Evolutionary conservation across 371 early-diverging fungal species (phyloP), one percentile per base, ranked within the genome.

Genomic region (Haplosporangium sp.): DNA sequence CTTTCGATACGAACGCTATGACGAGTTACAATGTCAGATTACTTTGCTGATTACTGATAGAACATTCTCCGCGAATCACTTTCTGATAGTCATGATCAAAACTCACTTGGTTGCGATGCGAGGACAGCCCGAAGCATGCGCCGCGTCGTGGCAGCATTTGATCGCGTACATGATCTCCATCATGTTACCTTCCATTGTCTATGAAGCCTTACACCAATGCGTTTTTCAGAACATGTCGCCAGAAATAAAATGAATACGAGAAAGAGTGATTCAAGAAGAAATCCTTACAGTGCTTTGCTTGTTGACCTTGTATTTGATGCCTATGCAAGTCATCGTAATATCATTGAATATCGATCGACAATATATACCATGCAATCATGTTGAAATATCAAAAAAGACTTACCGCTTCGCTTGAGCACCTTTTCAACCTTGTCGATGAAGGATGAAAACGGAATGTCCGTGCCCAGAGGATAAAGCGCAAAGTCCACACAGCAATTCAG

Each of bases 381-480:
- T 50, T 38, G 42, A 23, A 10, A 57, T 2, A 23, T 5, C 16
- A 55, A 7, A 36, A 20, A 2, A n/a, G 18, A 43, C 53, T 47
- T 55, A 68, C 69, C 57, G 20, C 53, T 52, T 21, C 54, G 57
- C 59, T 63, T 46, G 18, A 70, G 59, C 21, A 70, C 46, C 14
- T 53, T 29, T 14, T 70, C 64, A 20, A 59, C 64, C 21, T 57
- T 53, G 16, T 58, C 47, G n/a, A 70, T 70, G 50, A 46, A 38
- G 13, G 36, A 36, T 0, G 20, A 18, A 41, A 70, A 64, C 8
- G 64, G 41, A 5, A 20, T 37, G 0, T 51, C 53, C 18, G 64
- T 53, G 23, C 64, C 64, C n/a, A 59, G 21, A 23, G 64, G 70
- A 13, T 64, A 70, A 36, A 70, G 37, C n/a, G 70, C 64, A 70